Base-by-base conservation (phyloP, 495 filamentous ascomycete genomes). In the Podospora pseudopauciseta region DNA sequence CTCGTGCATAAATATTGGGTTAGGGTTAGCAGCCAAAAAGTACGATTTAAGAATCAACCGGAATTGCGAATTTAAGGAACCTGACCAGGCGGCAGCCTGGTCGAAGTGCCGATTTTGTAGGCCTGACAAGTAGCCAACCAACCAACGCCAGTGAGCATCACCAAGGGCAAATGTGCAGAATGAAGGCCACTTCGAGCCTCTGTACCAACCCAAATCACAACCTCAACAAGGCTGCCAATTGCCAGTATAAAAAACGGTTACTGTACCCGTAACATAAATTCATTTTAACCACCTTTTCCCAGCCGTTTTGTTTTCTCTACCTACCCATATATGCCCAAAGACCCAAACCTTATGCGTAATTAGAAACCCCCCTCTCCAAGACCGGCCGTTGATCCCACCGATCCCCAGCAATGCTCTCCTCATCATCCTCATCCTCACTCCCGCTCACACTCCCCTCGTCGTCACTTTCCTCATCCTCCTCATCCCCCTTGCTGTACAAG, bases 401-500 rank as follows among this genome's bases (percentile, higher is more conserved):
- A 16, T 72, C 70, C 9, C 73, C 76, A 5, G 77, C 72, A 1
- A 71, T 70, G 7, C 66, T 70, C 30, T 74, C 73, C 55, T 76
- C 77, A n/a, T 74, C 73, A 44, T 65, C 68, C 0, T 69, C 67
- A 54, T 27, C 53, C 28, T 66, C 68, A 15, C 65, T 70, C 39
- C 39, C 39, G 39, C 39, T 49, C 39, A 49, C 39, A 13, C 39
- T 49, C 39, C 39, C 67, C 34, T 26, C 68, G 16, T 66, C 71
- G 2, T 71, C 73, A 19, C 67, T 73, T 19, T 60, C 20, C 2
- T 70, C 71, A 11, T 67, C 68, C 55, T 76, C 70, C 27, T 73
- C 75, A 32, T 76, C 73, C 7, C 57, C 71, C 60, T 74, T 74
- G 34, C 80, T 83, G 73, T 97, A 99, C 73, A 93, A 73, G 79